Evolutionary conservation across 2,329 filamentous ascomycete species (phyloP).

Genomic region (Leptographium lundbergii): DNA sequence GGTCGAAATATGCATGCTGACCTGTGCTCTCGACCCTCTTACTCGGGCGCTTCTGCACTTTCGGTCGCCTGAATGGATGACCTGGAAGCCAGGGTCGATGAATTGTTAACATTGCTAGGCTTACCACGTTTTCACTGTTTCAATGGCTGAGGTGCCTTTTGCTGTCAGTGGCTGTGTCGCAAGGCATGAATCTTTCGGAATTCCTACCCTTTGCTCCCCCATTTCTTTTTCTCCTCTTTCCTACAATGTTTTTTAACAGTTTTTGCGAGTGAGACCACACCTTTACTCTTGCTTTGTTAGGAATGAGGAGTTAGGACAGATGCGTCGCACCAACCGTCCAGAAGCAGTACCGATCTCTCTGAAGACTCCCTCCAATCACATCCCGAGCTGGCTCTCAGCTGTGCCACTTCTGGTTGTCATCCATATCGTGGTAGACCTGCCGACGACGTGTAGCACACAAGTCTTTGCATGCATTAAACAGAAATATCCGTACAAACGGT

Average conservation of each 20-base stretch:
- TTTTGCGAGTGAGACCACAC: too few relatives aligned
- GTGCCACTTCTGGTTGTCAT: background rate
- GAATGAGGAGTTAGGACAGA: too few relatives aligned
- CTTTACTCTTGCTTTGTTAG: too few relatives aligned
- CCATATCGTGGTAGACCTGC: background rate
- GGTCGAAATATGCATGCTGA: background rate
- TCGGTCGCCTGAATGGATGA: background rate
- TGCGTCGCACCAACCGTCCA: too few relatives aligned
- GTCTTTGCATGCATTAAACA: background rate
- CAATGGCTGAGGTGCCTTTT: background rate
- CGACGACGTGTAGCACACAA: background rate
- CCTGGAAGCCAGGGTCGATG: background rate
- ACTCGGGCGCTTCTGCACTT: background rate
- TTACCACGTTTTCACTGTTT: background rate
- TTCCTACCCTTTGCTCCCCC: background rate
- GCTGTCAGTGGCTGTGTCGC: background rate
- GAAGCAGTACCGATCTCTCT: too few relatives aligned
- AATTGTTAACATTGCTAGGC: background rate
- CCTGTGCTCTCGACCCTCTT: background rate
- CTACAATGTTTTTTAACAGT: background rate
- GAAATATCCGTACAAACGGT: background rate
- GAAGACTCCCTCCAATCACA: background rate
- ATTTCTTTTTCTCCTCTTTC: background rate
- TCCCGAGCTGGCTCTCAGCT: background rate
- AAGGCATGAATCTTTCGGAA: background rate